Base-by-base conservation (phyloP, 441 rosid species). In the Mallotus japonicus region DNA sequence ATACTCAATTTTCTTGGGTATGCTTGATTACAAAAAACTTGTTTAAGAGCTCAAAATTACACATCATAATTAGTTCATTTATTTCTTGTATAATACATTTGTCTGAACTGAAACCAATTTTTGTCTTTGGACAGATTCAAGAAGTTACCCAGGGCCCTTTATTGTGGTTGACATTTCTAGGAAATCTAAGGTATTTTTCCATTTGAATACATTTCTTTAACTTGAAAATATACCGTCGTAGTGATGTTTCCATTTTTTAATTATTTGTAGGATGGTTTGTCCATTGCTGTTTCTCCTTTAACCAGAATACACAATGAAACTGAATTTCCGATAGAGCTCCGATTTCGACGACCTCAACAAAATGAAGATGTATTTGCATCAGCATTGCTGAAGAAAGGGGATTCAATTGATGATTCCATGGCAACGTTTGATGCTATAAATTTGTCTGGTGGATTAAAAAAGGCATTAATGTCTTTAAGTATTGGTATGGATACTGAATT, bases 121-220 rank as follows among this genome's bases (percentile, higher is more conserved):
- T 75, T 51, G 10, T 77, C 70, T 72, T 80, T 75, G 57, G 80
- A 73, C 89, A 95, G 99, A 86, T 84, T 88, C 98, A 73, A 89
- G 83, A 85, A 87, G 88, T 79, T 85, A 85, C 75, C 99, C 98
- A 56, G 99, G 99, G 69, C 99, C 99, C 17, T 86, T 91, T 82
- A 60, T 95, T 81, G 90, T 95, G 62, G 85, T 90, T 75, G 96
- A 91, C 76, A 75, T 89, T 76, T 84, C 86, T 76, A 88, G 90
- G 71, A 87, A 80, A 76, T 73, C 84, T 66, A 92, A 88, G 98
- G 99, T 95, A 83, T 60, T 61, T 82, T 37, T 79, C 68, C 73
- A 49, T 70, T 75, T 65, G 67, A 44, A 65, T 73, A 57, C 61
- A 69, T 63, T 65, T 73, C 69, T 14, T 50, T 73, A 28, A 42